Conservation (phyloP, 306 rosid species). For the Canavalia ensiformis region DNA sequence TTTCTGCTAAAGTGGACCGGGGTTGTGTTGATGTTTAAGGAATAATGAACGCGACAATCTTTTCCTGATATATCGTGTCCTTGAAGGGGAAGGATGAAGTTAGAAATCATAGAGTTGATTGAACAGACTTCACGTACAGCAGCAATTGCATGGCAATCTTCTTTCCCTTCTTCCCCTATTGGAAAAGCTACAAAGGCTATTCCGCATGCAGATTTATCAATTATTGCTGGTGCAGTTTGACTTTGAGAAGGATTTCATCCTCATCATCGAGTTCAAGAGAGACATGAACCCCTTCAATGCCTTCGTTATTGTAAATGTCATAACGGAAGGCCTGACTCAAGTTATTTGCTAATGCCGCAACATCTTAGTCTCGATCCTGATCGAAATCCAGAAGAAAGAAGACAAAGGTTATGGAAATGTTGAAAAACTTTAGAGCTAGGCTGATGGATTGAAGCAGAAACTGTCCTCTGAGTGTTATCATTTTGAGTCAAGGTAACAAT, state of each 20-base stretch:
- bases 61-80: constrained; percentile 86
- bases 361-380: too few relatives aligned
- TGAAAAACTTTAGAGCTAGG: too few relatives aligned
- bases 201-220: constrained; percentile 70
- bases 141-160: constrained; percentile 96
- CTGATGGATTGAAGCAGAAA: too few relatives aligned
- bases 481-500: too few relatives aligned
- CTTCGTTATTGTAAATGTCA: too few relatives aligned
- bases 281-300: too few relatives aligned
- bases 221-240: constrained; percentile 46
- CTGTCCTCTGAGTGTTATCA: too few relatives aligned
- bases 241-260: constrained; percentile 52
- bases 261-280: constrained; percentile 32
- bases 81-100: constrained; percentile 98
- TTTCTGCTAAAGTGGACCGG: too few relatives aligned
- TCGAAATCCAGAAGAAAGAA: too few relatives aligned
- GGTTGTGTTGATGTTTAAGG: constrained; percentile 79
- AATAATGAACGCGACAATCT: constrained; percentile 90
- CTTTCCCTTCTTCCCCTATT: constrained; percentile 73
- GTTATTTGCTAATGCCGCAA: too few relatives aligned
- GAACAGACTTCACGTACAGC: constrained; percentile 97
- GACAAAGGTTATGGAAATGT: too few relatives aligned
- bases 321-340: too few relatives aligned
- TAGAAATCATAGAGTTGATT: constrained; percentile 88
- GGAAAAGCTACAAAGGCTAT: constrained; percentile 76